Percentiles rank a stretch among this genome's conserved stretches.
These are phyloP conservation scores for Globisporangium nunn DNA, from an alignment of 352 stramenopile genomes.

Conservation along the genomic window DNA sequence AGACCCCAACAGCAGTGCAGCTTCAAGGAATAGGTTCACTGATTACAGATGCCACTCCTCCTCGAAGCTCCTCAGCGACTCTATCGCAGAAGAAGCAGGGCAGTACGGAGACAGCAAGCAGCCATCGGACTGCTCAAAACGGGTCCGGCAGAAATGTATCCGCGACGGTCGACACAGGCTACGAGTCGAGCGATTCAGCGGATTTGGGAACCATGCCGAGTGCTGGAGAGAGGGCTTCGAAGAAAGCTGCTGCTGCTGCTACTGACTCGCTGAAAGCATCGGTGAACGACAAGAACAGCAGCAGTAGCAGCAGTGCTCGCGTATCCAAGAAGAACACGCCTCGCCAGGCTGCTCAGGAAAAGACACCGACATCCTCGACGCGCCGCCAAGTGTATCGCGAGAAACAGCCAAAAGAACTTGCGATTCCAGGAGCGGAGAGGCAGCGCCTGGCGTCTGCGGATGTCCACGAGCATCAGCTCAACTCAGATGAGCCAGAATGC, in stretches of 20 bases:
- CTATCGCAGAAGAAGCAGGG: neutral
- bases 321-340: constrained; percentile 15
- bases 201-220: constrained; percentile 9
- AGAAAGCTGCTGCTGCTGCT: constrained; percentile 5
- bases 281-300: constrained; percentile 19
- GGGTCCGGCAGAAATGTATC: neutral
- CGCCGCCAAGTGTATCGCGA: constrained; percentile 60
- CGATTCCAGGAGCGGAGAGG: neutral
- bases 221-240: constrained; percentile 11
- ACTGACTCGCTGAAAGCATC: constrained; percentile 11
- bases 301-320: constrained; percentile 14
- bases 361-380: constrained; percentile 5
- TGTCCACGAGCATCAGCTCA: neutral
- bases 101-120: neutral
- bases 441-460: constrained; percentile 2
- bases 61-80: constrained; percentile 3
- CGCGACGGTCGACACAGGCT: constrained; percentile 3
- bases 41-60: neutral
- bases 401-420: constrained; percentile 27
- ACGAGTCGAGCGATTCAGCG: constrained; percentile 15
- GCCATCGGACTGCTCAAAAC: neutral
- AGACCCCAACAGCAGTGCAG: neutral
- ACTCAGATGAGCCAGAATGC: constrained; percentile 3
- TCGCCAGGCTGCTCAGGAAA: constrained; percentile 7
- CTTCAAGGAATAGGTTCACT: neutral